Conservation (phyloP, 495 filamentous ascomycete genomes). For the Penicilliopsis zonata region DNA sequence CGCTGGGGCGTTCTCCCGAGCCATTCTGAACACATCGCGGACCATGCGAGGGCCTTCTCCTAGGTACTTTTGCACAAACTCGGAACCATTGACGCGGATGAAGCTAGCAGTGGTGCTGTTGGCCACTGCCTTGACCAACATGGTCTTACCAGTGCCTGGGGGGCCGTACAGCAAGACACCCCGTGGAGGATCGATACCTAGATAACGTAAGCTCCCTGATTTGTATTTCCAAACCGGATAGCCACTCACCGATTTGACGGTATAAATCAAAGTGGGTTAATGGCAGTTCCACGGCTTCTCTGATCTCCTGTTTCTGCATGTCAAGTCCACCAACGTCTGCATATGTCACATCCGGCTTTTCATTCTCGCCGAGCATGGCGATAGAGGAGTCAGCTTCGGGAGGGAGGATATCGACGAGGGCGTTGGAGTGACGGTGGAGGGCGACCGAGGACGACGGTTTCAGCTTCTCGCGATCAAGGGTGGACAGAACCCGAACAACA, state of each 20-base stretch:
- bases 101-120: conserved; percentile 98
- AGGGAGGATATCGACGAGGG: conserved; percentile 93
- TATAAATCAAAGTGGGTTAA: conserved; percentile 97
- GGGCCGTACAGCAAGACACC: conserved; percentile 94
- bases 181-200: conserved; percentile 90
- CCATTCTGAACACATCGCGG: conserved; percentile 98
- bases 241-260: conserved; percentile 68
- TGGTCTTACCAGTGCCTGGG: conserved; percentile 95
- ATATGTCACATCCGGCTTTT: conserved; percentile 98
- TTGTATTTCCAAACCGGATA: too few species aligned
- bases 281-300: conserved; percentile 92
- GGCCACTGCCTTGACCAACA: conserved; percentile 96
- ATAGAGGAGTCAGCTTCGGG: conserved; percentile 97
- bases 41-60: conserved; percentile 98
- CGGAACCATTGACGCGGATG: conserved; percentile 94
- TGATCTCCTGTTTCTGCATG: conserved; percentile 99
- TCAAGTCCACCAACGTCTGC: conserved; percentile 95
- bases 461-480: conserved; percentile 92
- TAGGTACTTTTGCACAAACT: conserved; percentile 98
- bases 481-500: conserved; percentile 95
- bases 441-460: conserved; percentile 97
- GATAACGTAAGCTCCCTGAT: conserved; percentile 12
- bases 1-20: conserved; percentile 89
- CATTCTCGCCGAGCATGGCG: conserved; percentile 89
- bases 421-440: conserved; percentile 94